Percentiles rank a stretch among this genome's conserved stretches.
These are phyloP conservation scores for Globisporangium cylindrosporum DNA, from an alignment of 352 stramenopile species.

Conservation along the genomic window DNA sequence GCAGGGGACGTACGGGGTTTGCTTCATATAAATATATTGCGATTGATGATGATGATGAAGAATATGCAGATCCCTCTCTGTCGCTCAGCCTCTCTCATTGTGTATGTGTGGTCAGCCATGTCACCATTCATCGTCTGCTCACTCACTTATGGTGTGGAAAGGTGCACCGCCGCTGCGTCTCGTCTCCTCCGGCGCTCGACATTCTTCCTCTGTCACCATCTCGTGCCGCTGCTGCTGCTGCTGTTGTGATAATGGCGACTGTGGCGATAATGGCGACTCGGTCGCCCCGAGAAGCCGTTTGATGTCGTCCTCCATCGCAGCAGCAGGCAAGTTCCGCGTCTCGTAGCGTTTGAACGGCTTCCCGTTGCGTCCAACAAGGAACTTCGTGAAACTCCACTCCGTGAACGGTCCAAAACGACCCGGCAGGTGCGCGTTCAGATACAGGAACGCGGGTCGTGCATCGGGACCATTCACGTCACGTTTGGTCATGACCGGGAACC, in stretches of 20 bases:
- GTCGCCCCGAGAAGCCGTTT: slow-evolving; percentile 20
- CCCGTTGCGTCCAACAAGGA: slow-evolving; percentile 47
- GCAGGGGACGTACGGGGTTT: neutral
- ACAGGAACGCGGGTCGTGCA: slow-evolving; percentile 63
- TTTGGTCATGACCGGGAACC: slow-evolving; percentile 48
- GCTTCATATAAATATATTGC: slow-evolving; percentile 20
- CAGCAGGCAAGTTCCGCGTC: slow-evolving; percentile 27
- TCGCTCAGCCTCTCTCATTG: neutral
- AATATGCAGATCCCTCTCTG: neutral
- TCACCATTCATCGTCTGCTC: neutral
- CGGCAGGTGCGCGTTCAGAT: slow-evolving; percentile 48
- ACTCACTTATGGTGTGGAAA: neutral
- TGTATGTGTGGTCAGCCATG: neutral
- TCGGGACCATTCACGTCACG: slow-evolving; percentile 70
- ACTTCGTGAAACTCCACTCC: slow-evolving; percentile 80
- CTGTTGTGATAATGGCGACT: neutral
- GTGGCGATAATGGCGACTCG: neutral
- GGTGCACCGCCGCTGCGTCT: no score
- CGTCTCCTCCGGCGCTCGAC: neutral
- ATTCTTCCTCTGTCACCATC: slow-evolving; percentile 1
- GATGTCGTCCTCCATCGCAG: slow-evolving; percentile 40
- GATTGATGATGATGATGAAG: slow-evolving; percentile 3
- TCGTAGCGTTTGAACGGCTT: slow-evolving; percentile 39
- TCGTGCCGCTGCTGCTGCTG: neutral
- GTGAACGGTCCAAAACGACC: slow-evolving; percentile 34